Conservation (phyloP, 2,329 filamentous ascomycete genomes). For the Penicillium expansum region DNA sequence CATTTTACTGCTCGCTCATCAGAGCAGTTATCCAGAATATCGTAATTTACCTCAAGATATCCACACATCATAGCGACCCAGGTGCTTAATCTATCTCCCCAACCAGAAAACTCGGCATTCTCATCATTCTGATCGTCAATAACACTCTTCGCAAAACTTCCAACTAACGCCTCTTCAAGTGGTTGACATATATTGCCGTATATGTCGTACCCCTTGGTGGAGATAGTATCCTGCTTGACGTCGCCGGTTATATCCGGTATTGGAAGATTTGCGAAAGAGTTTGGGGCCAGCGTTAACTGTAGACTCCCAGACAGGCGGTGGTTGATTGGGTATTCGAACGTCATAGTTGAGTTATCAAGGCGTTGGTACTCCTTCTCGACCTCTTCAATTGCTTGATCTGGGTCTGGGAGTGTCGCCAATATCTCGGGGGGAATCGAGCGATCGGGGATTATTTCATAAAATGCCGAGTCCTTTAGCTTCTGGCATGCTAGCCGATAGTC, state of each 20-base stretch:
- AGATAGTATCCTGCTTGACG: too few relatives aligned
- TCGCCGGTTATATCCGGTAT: too few relatives aligned
- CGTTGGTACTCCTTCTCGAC: neutral
- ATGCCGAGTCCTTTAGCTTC: neutral
- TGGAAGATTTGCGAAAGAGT: too few relatives aligned
- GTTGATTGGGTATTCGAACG: neutral
- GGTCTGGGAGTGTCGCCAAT: too few relatives aligned
- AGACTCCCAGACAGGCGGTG: too few relatives aligned
- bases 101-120: neutral
- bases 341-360: neutral
- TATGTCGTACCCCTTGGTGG: neutral
- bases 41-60: neutral
- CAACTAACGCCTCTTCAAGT: neutral
- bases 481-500: neutral
- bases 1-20: neutral
- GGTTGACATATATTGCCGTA: neutral
- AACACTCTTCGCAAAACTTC: neutral
- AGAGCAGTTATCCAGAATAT: neutral
- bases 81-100: neutral
- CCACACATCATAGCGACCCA: neutral
- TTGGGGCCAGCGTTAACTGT: too few relatives aligned
- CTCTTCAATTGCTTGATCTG: too few relatives aligned
- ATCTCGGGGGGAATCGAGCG: too few relatives aligned
- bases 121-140: neutral
- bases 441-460: too few relatives aligned